Percentiles rank a stretch among this genome's conserved stretches.
Conservation (phyloP, 306 rosid species). For the Phaseolus lunatus region DNA sequence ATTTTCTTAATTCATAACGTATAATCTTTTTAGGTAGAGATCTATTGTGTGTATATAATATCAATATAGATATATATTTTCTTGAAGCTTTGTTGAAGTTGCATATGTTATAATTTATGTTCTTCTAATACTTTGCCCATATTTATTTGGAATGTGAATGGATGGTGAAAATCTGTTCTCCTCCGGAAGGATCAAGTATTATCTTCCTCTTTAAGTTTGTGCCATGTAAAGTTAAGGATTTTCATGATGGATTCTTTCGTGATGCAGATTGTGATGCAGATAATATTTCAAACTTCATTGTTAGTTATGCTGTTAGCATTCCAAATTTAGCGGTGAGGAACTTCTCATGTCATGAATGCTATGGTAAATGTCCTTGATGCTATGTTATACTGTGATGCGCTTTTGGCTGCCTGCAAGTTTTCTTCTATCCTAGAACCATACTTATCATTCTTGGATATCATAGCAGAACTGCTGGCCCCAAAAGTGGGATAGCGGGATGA, state of each 20-base stretch:
- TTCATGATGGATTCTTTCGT: slow-evolving; percentile 40
- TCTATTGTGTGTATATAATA: too few species aligned
- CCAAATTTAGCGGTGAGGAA: slow-evolving; percentile 93
- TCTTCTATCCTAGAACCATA: neutral
- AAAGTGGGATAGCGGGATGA: too few species aligned
- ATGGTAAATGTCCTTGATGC: slow-evolving; percentile 62
- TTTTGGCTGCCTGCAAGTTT: slow-evolving; percentile 51
- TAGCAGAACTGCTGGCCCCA: too few species aligned
- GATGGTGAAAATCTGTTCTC: slow-evolving; percentile 36
- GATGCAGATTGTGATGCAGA: slow-evolving; percentile 75
- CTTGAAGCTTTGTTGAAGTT: neutral
- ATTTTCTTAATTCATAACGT: too few species aligned
- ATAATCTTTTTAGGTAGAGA: too few species aligned
- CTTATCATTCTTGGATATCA: too few species aligned
- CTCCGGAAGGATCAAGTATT: slow-evolving; percentile 29
- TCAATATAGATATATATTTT: neutral
- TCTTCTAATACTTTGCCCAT: slow-evolving; percentile 33
- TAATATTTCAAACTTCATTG: slow-evolving; percentile 64
- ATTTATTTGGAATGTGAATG: slow-evolving; percentile 29
- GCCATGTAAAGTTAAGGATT: slow-evolving; percentile 9
- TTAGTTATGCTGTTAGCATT: slow-evolving; percentile 65
- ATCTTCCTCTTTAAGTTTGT: slow-evolving; percentile 21
- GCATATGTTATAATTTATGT: slow-evolving; percentile 14
- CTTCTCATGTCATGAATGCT: slow-evolving; percentile 75
- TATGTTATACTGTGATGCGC: slow-evolving; percentile 47